phyloP scores from a whole-genome alignment of 2,329 filamentous ascomycete species.

The Penicillium verrucosum region DNA sequence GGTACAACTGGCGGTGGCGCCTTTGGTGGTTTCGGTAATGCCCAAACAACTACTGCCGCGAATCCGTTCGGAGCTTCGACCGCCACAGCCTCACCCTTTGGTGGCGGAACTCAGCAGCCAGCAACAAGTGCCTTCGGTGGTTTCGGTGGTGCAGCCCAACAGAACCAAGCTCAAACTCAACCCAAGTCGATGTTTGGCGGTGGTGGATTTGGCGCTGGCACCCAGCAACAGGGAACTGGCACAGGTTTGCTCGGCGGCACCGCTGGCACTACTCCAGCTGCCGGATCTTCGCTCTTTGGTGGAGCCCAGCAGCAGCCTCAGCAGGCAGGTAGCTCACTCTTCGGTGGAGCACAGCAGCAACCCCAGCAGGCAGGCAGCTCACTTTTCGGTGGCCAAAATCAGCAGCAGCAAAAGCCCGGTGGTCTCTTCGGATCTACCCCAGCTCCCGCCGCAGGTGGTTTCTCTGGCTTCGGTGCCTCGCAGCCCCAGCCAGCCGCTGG shows the following conservation, averaged over 20 bases:
- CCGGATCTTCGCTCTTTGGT: constrained; percentile 44
- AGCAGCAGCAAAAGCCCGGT: constrained; percentile 23
- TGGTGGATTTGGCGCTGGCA: constrained; percentile 42
- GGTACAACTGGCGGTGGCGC: constrained; percentile 32
- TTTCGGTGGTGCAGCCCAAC: constrained; percentile 40
- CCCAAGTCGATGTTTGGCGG: constrained; percentile 36
- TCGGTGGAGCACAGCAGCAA: constrained; percentile 27
- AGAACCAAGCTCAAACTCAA: constrained; percentile 38
- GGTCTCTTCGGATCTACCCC: constrained; percentile 25
- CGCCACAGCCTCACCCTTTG: constrained; percentile 45
- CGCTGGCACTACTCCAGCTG: constrained; percentile 33
- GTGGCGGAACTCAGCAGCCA: constrained; percentile 32
- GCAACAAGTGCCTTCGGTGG: constrained; percentile 44
- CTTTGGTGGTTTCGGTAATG: constrained; percentile 35
- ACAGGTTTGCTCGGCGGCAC: constrained; percentile 40
- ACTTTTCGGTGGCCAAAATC: constrained; percentile 31
- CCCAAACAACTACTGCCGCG: constrained; percentile 38
- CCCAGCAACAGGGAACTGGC: constrained; percentile 41
- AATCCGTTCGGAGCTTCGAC: constrained; percentile 41
- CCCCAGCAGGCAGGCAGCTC: constrained; percentile 29
- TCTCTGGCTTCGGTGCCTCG: constrained; percentile 43
- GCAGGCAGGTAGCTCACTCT: constrained; percentile 32
- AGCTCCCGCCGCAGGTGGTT: constrained; percentile 25
- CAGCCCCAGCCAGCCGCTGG: constrained; percentile 42
- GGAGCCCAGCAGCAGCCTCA: constrained; percentile 24